phyloP scores from a whole-genome alignment of 2,329 filamentous ascomycete genomes.

The Colletotrichum sidae region DNA sequence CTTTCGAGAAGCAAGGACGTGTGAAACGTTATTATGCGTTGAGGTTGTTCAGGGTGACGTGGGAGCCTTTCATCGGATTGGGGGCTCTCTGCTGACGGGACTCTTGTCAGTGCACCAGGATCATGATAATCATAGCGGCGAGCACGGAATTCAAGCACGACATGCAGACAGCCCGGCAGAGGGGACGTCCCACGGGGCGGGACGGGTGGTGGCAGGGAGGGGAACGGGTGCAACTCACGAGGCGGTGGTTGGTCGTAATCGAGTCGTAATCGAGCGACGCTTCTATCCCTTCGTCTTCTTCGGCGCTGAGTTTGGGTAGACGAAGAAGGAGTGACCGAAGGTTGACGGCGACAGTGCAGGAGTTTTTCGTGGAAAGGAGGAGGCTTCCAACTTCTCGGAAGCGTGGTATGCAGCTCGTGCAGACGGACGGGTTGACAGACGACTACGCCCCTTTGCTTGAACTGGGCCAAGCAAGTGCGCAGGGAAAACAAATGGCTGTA shows the following conservation, averaged over 20 bases:
- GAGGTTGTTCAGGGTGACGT: conserved; percentile 31
- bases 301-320: conserved; percentile 12
- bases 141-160: conserved; percentile 26
- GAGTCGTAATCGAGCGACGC: conserved; percentile 13
- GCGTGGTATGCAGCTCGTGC: conserved; percentile 6
- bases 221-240: conserved; percentile 17
- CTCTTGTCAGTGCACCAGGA: conserved; percentile 35
- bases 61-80: conserved; percentile 35
- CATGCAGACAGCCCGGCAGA: conserved; percentile 27
- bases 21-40: conserved; percentile 45
- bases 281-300: conserved; percentile 6
- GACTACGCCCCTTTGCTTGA: background rate
- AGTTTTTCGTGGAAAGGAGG: conserved; percentile 15
- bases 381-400: conserved; percentile 24
- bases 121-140: conserved; percentile 25
- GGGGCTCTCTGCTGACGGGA: conserved; percentile 22
- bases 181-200: conserved; percentile 14
- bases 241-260: conserved; percentile 4
- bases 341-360: conserved; percentile 12
- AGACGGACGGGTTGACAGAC: no score
- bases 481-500: conserved; percentile 35
- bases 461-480: conserved; percentile 15
- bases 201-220: conserved; percentile 22
- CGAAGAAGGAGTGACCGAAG: conserved; percentile 9
- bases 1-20: conserved; percentile 29